A percentile compares a stretch with the other conserved stretches of the same genome.
These are phyloP conservation scores for Hypsizygus ulmarius DNA, from an alignment of 1,284 basidiomycete genomes.

Conservation along the genomic window DNA sequence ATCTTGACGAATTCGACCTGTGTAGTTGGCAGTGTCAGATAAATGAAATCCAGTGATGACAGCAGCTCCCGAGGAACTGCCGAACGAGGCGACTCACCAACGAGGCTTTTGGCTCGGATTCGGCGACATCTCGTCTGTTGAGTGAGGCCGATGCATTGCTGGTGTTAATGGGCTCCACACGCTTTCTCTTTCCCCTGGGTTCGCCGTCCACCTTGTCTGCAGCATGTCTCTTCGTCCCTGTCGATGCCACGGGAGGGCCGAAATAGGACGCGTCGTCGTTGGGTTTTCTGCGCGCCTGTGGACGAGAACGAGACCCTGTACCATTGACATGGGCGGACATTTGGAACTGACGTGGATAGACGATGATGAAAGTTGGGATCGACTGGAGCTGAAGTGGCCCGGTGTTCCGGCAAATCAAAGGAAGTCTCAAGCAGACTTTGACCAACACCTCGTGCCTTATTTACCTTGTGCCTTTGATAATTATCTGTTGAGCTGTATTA, in stretches of 20 bases:
- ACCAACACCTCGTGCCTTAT: no score
- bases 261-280: conserved; percentile 66
- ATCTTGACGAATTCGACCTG: conserved; percentile 73
- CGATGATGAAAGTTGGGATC: conserved; percentile 11
- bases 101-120: conserved; percentile 18
- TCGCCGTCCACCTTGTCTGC: conserved; percentile 63
- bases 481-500: neutral
- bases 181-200: conserved; percentile 66
- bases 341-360: conserved; percentile 37
- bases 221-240: conserved; percentile 53
- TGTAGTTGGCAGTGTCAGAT: conserved; percentile 7
- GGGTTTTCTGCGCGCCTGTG: conserved; percentile 53
- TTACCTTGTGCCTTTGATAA: no score
- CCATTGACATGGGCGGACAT: conserved; percentile 22
- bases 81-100: conserved; percentile 17
- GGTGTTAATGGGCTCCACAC: conserved; percentile 40
- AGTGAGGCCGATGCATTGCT: conserved; percentile 5
- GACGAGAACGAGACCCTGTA: conserved; percentile 52
- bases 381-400: conserved; percentile 2
- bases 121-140: conserved; percentile 16
- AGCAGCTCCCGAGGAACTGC: neutral
- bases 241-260: conserved; percentile 41
- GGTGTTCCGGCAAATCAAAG: conserved; percentile 5
- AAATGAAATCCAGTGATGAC: conserved; percentile 1
- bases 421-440: neutral